Conservation (phyloP, 192 early-diverging fungal species). For the Coemansia sp. region DNA sequence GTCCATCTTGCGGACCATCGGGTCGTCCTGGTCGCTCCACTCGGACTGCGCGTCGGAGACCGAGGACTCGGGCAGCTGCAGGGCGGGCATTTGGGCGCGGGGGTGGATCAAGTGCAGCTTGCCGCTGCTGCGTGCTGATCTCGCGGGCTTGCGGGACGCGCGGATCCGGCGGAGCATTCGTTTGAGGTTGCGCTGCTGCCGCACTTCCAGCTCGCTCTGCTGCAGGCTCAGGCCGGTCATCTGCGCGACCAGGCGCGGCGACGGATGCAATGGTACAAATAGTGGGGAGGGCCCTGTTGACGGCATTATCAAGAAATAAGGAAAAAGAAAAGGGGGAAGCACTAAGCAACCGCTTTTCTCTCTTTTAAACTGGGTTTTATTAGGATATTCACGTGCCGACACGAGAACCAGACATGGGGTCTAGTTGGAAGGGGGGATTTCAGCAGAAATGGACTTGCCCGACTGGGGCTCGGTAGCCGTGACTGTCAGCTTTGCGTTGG, state of each 20-base stretch:
- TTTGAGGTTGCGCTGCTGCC: conserved; percentile 45
- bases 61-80: conserved; percentile 14
- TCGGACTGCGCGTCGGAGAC: background rate
- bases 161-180: conserved; percentile 43
- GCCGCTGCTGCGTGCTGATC: background rate
- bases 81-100: conserved; percentile 6
- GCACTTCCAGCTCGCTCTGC: conserved; percentile 44
- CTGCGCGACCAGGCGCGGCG: conserved; percentile 38
- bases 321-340: too few relatives aligned
- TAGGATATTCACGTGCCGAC: too few relatives aligned
- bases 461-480: conserved; percentile 47
- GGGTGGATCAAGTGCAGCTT: background rate
- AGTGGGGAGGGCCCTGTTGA: conserved; percentile 35
- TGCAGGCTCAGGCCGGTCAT: conserved; percentile 45
- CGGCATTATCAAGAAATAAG: background rate
- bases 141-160: conserved; percentile 11
- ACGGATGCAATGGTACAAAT: conserved; percentile 35
- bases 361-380: too few relatives aligned
- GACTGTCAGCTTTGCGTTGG: conserved; percentile 45
- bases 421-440: conserved; percentile 22
- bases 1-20: conserved; percentile 20
- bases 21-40: conserved; percentile 9
- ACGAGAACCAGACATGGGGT: background rate
- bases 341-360: too few relatives aligned
- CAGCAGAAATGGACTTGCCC: conserved; percentile 44